phyloP scores from a whole-genome alignment of 2,329 filamentous ascomycete genomes.

The Beauveria varroae region DNA sequence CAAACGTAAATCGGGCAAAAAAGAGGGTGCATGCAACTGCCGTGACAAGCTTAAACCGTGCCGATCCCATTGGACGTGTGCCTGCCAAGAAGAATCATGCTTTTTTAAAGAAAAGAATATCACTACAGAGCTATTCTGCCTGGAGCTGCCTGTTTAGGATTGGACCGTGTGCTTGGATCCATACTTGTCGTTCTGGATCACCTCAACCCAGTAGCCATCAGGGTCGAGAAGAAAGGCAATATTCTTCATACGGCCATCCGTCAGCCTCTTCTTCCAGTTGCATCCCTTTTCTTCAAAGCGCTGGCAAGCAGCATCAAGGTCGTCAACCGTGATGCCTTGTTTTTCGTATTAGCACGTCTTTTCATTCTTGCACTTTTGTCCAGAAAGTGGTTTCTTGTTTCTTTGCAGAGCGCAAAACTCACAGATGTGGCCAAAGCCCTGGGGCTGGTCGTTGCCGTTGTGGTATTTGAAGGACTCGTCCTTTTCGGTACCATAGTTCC shows the following conservation, averaged over 20 bases:
- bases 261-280: constrained; percentile 91
- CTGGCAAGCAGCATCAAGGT: constrained; percentile 79
- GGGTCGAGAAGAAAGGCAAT: constrained; percentile 88
- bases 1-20: background rate
- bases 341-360: background rate
- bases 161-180: constrained; percentile 46
- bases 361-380: background rate
- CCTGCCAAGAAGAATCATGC: background rate
- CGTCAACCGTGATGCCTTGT: constrained; percentile 70
- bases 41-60: background rate
- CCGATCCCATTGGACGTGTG: background rate
- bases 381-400: background rate
- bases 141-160: background rate
- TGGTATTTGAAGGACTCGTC: constrained; percentile 81
- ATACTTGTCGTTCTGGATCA: constrained; percentile 71
- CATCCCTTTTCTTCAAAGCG: constrained; percentile 77
- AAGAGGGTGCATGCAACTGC: background rate
- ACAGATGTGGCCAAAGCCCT: constrained; percentile 94
- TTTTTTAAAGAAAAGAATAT: background rate
- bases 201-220: constrained; percentile 76
- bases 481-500: constrained; percentile 78
- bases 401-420: constrained; percentile 25
- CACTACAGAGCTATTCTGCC: background rate
- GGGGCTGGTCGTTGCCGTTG: constrained; percentile 82
- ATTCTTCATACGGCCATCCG: constrained; percentile 87